phyloP scores from a whole-genome alignment of 1,284 basidiomycete species.

The Sporisorium exsertum region DNA sequence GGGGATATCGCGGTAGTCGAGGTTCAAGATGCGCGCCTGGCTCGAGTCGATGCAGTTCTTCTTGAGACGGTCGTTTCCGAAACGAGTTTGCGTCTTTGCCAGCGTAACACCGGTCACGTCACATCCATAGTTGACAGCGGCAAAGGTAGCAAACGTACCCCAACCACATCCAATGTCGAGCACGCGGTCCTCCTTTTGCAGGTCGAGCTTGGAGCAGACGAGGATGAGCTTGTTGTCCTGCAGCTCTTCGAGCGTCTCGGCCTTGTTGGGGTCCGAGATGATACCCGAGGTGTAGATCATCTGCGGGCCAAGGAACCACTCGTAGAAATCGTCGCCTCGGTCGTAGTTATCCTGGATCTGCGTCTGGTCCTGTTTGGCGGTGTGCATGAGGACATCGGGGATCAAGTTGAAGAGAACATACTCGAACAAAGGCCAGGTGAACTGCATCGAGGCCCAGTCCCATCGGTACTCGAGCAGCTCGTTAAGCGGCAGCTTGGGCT shows the following conservation, averaged over 20 bases:
- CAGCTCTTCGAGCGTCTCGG: slow-evolving; percentile 91
- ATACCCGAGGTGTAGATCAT: slow-evolving; percentile 99
- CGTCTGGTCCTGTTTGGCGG: slow-evolving; percentile 89
- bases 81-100: slow-evolving; percentile 87
- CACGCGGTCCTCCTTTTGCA: slow-evolving; percentile 84
- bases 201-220: slow-evolving; percentile 92
- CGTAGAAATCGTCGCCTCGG: slow-evolving; percentile 73
- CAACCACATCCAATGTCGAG: slow-evolving; percentile 97
- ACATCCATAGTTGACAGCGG: slow-evolving; percentile 95
- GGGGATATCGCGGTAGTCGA: slow-evolving; percentile 94
- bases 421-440: slow-evolving; percentile 88
- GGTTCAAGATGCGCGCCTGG: slow-evolving; percentile 90
- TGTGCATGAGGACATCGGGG: slow-evolving; percentile 92
- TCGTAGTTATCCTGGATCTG: slow-evolving; percentile 98
- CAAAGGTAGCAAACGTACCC: slow-evolving; percentile 94
- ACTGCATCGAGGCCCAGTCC: slow-evolving; percentile 91
- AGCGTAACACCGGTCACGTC: slow-evolving; percentile 96
- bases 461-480: slow-evolving; percentile 93
- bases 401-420: slow-evolving; percentile 89
- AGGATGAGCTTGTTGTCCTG: slow-evolving; percentile 98
- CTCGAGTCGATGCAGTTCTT: slow-evolving; percentile 81
- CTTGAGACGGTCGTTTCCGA: slow-evolving; percentile 88
- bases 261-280: slow-evolving; percentile 78
- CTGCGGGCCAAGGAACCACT: slow-evolving; percentile 91
- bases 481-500: slow-evolving; percentile 94